phyloP scores from a whole-genome alignment of 768 basidiomycete species.

The Xanthoconium purpureum region DNA sequence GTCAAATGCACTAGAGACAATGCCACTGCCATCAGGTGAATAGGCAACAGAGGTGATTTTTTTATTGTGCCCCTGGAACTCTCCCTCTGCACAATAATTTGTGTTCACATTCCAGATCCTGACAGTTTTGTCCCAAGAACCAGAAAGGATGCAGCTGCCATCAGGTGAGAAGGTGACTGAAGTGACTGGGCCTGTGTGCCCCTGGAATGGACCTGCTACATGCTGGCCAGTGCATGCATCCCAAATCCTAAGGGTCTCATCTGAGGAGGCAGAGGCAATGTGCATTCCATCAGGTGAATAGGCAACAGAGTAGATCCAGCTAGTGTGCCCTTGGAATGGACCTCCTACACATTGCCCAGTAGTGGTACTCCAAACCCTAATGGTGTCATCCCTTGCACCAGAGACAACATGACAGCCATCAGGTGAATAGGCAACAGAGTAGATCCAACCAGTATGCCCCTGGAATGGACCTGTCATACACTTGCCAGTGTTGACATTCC shows the following conservation, averaged over 20 bases:
- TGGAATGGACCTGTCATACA: conserved; percentile 7
- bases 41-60: conserved; percentile 6
- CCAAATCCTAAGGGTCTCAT: conserved; percentile 22
- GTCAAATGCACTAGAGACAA: conserved; percentile 14
- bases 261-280: conserved; percentile 25
- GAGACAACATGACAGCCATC: conserved; percentile 18
- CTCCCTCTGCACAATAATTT: background rate
- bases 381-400: conserved; percentile 9
- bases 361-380: conserved; percentile 20
- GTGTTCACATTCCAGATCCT: conserved; percentile 18
- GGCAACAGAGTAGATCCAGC: conserved; percentile 14
- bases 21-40: conserved; percentile 14
- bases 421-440: conserved; percentile 24
- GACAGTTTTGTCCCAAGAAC: conserved; percentile 14
- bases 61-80: conserved; percentile 2
- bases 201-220: conserved; percentile 15
- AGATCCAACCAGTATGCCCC: background rate
- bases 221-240: conserved; percentile 8
- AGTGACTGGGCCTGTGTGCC: conserved; percentile 12
- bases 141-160: conserved; percentile 12
- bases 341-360: conserved; percentile 8
- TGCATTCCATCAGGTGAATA: conserved; percentile 24
- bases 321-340: conserved; percentile 7
- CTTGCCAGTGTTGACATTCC: conserved; percentile 10
- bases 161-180: conserved; percentile 16